Evolutionary conservation across 371 early-diverging fungal species (phyloP).

Genomic region (Polyrhizophydium stewartii): DNA sequence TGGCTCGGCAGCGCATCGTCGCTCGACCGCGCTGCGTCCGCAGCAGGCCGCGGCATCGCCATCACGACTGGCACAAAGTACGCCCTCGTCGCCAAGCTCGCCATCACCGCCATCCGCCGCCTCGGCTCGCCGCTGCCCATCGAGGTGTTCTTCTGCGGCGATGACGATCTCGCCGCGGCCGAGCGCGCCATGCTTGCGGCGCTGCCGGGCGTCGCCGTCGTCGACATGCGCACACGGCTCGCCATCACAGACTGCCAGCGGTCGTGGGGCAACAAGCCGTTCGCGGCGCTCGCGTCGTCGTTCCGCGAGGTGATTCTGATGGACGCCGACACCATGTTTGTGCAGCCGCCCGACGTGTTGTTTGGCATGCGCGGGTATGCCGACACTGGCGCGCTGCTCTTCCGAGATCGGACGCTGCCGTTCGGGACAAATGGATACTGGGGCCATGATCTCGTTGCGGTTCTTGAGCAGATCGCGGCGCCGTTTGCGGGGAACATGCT

Average conservation of each 20-base stretch:
- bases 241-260: background rate
- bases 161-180: slow-evolving; percentile 45
- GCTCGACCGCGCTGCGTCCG: too few species aligned
- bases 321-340: slow-evolving; percentile 68
- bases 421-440: background rate
- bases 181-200: slow-evolving; percentile 8
- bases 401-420: slow-evolving; percentile 47
- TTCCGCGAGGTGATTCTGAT: slow-evolving; percentile 62
- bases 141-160: slow-evolving; percentile 63
- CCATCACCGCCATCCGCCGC: slow-evolving; percentile 51
- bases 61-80: slow-evolving; percentile 63
- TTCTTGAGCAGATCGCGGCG: slow-evolving; percentile 5
- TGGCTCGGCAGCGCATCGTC: too few species aligned
- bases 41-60: slow-evolving; percentile 55
- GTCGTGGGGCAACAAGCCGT: slow-evolving; percentile 65
- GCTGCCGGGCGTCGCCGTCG: slow-evolving; percentile 39
- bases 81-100: slow-evolving; percentile 52
- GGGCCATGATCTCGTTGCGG: slow-evolving; percentile 1
- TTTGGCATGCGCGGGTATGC: slow-evolving; percentile 54
- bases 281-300: slow-evolving; percentile 58
- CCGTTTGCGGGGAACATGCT: background rate
- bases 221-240: slow-evolving; percentile 2
- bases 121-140: slow-evolving; percentile 62
- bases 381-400: slow-evolving; percentile 57
- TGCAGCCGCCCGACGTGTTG: slow-evolving; percentile 53